Evolutionary conservation across 306 rosid species (phyloP).

Genomic region (Macrotyloma uniflorum): DNA sequence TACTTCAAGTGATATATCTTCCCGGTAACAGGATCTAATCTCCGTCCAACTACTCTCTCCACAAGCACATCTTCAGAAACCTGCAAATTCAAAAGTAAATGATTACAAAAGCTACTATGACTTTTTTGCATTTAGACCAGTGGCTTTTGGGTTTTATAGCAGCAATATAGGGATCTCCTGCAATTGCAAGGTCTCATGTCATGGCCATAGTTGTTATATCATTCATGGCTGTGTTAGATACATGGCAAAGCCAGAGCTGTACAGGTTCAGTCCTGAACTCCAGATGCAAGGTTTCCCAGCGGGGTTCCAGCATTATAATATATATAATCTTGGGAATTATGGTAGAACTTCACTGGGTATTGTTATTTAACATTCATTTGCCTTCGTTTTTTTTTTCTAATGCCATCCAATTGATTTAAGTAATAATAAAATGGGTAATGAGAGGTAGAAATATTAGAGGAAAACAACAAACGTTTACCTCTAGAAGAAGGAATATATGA

Average conservation of each 20-base stretch:
- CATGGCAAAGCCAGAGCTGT: no score
- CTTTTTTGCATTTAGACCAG: background rate
- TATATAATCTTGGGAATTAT: background rate
- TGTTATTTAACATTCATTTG: no score
- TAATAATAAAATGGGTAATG: background rate
- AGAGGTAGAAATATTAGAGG: background rate
- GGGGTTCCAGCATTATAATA: background rate
- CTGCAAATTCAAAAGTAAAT: conserved; percentile 45
- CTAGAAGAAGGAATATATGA: conserved; percentile 78
- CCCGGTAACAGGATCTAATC: conserved; percentile 92
- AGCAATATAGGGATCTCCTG: background rate
- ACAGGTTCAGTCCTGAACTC: no score
- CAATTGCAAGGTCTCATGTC: background rate
- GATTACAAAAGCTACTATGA: background rate
- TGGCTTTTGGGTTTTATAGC: background rate
- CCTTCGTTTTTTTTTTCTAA: background rate
- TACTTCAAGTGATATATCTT: conserved; percentile 91
- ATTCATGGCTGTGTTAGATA: no score
- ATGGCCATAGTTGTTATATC: background rate
- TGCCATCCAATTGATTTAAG: background rate
- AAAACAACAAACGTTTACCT: conserved; percentile 47
- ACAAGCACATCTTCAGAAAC: conserved; percentile 86
- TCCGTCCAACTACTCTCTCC: conserved; percentile 92
- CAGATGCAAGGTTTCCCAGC: background rate
- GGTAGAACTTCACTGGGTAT: no score